Conservation (phyloP, 2,329 filamentous ascomycete genomes). For the Pseudocercospora eumusae region DNA sequence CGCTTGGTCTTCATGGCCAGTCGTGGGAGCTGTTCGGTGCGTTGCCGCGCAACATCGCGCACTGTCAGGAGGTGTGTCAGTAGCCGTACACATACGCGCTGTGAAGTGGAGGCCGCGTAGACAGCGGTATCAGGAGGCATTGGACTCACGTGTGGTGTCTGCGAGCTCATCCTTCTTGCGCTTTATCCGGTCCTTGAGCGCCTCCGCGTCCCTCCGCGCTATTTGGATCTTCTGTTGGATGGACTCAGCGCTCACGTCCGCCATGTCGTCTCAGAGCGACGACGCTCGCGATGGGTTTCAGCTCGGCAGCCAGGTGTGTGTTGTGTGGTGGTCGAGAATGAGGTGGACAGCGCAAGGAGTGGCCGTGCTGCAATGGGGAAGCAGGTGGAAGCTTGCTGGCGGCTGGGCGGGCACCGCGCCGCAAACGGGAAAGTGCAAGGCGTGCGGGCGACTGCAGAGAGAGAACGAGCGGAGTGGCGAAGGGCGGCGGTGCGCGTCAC, state of each 20-base stretch:
- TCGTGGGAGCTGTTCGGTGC: conserved; percentile 87
- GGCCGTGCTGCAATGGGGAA: conserved; percentile 17
- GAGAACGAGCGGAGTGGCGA: conserved; percentile 2
- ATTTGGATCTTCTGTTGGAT: conserved; percentile 75
- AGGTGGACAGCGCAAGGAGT: conserved; percentile 14
- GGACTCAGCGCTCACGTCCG: conserved; percentile 54
- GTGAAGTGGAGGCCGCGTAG: background rate
- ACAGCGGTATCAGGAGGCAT: conserved; percentile 17
- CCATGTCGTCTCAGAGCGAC: conserved; percentile 41
- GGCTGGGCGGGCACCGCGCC: conserved; percentile 22
- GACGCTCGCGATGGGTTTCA: conserved; percentile 21
- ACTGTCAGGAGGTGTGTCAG: conserved; percentile 57
- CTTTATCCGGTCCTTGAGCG: conserved; percentile 62
- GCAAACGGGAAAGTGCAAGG: conserved; percentile 16
- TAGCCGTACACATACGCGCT: background rate
- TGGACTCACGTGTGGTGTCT: conserved; percentile 86
- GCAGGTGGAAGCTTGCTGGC: conserved; percentile 18
- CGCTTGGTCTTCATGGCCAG: conserved; percentile 98
- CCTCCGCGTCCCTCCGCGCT: conserved; percentile 95
- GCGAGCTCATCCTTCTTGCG: conserved; percentile 99
- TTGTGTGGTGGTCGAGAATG: conserved; percentile 4
- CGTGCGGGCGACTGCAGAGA: background rate
- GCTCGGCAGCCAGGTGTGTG: conserved; percentile 13
- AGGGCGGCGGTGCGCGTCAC: conserved; percentile 14
- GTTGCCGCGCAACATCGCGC: conserved; percentile 85